Evolutionary conservation across 2,329 filamentous ascomycete species (phyloP).

Genomic region (Thielaviopsis populi): DNA sequence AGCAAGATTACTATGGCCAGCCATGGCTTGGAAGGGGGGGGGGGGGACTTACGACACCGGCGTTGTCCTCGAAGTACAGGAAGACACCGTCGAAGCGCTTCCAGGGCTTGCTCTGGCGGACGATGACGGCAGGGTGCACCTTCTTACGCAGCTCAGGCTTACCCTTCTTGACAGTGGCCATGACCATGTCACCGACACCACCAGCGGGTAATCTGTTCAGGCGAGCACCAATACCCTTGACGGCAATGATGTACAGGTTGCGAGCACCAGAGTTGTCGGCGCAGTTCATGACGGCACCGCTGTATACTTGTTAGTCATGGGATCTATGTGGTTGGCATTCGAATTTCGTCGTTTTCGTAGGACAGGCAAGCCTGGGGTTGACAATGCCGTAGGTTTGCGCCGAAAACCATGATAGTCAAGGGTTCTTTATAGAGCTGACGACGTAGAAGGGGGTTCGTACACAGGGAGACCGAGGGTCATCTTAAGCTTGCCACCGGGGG

Average conservation of each 20-base stretch:
- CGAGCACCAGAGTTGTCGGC: conserved; percentile 97
- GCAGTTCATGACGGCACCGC: conserved; percentile 99
- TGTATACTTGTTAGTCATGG: conserved; percentile 26
- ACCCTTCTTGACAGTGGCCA: conserved; percentile 99
- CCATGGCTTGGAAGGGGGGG: neutral
- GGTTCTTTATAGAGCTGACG: neutral
- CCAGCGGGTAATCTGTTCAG: conserved; percentile 94
- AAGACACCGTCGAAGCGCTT: conserved; percentile 96
- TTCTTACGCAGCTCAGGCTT: conserved; percentile 99
- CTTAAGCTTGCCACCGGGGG: conserved; percentile 99
- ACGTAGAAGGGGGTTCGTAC: conserved; percentile 42
- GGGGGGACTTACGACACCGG: conserved; percentile 69
- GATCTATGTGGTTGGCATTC: conserved; percentile 14
- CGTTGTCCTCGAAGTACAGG: conserved; percentile 99
- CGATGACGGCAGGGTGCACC: conserved; percentile 99
- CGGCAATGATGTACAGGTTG: conserved; percentile 99
- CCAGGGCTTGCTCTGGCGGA: conserved; percentile 98
- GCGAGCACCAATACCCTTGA: conserved; percentile 95
- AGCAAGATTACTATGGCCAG: too few species aligned
- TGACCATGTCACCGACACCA: conserved; percentile 99
- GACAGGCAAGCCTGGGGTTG: neutral
- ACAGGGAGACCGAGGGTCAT: conserved; percentile 99
- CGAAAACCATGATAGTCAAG: neutral
- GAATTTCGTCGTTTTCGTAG: conserved; percentile 14
- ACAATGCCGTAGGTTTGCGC: conserved; percentile 7